Base-by-base conservation (phyloP, 768 basidiomycete species). In the Asterophora lycoperdoides region DNA sequence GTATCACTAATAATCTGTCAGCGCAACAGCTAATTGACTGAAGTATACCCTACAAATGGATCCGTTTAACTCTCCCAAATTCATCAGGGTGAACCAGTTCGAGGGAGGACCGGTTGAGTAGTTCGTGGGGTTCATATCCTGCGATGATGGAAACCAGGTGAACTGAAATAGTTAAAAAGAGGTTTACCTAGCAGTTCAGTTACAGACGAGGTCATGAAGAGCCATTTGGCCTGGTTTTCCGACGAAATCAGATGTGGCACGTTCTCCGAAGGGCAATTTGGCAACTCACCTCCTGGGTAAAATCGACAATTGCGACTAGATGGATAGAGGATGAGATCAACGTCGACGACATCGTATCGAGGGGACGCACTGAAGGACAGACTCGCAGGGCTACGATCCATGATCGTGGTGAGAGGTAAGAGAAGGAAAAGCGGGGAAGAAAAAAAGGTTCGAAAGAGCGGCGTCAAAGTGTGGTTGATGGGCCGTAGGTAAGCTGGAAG, bases 41-140 rank as follows among this genome's bases (percentile, higher is more conserved):
- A 33, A 44, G 37, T 41, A 44, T 40, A 53, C 62, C 76, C 35
- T 56, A 87, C 86, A 85, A 85, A 63, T 89, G 89, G 34, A 89
- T 68, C 51, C 74, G 72, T 58, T 77, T 77, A n/a, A 84, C 78
- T 30, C 79, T 75, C 23, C 75, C 63, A 56, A 82, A 82, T 61
- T 91, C 88, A 44, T 90, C 89, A 2, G 88, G 88, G 61, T 91
- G 89, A 23, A 87, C 86, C 52, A 90, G 82, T 46, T 86, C 79
- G 37, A 89, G 70, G 2, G 83, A 86, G 3, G 86, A 78, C 29
- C 69, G 73, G 2, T 84, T 84, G 46, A 86, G 72, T 52, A 89
- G 73, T 57, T 90, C 88, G 44, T 72, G 69, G 7, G 86, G 83
- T 56, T 90, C 87, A 59, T 75, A 90, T 42, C 87, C 87, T 89